Conservation (phyloP, 106 monocot genomes). For the Dendrobium huoshanense region DNA sequence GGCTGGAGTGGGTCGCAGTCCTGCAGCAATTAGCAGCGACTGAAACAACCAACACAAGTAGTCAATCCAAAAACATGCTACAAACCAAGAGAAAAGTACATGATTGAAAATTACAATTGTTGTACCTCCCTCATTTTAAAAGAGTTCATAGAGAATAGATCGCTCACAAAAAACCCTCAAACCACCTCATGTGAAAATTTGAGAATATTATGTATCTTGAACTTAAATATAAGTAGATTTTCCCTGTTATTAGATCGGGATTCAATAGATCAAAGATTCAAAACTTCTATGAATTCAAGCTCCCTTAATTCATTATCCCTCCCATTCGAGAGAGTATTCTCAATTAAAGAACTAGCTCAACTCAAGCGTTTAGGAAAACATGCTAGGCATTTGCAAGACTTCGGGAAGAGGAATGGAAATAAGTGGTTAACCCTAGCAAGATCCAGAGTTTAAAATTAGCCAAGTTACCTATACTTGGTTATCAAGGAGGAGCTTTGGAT, state of each 20-base stretch:
- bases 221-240: not conserved
- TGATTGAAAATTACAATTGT: not conserved
- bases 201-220: not conserved
- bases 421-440: no score
- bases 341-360: not conserved
- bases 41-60: slow-evolving; percentile 41
- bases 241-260: not conserved
- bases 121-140: not conserved
- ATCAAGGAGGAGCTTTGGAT: not conserved
- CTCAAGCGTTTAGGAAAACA: no score
- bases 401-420: not conserved
- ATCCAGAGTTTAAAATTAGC: not conserved
- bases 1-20: slow-evolving; percentile 87
- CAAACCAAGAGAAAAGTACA: slow-evolving; percentile 5
- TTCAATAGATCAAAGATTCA: not conserved
- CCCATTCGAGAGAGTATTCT: not conserved
- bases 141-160: not conserved
- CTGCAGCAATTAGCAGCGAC: slow-evolving; percentile 99
- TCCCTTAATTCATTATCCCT: not conserved
- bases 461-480: not conserved
- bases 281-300: not conserved
- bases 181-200: not conserved
- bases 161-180: not conserved
- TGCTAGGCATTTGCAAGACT: not conserved
- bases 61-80: slow-evolving; percentile 28